Conservation (phyloP, 805 yeast genomes). For the Starmerella geochares region DNA sequence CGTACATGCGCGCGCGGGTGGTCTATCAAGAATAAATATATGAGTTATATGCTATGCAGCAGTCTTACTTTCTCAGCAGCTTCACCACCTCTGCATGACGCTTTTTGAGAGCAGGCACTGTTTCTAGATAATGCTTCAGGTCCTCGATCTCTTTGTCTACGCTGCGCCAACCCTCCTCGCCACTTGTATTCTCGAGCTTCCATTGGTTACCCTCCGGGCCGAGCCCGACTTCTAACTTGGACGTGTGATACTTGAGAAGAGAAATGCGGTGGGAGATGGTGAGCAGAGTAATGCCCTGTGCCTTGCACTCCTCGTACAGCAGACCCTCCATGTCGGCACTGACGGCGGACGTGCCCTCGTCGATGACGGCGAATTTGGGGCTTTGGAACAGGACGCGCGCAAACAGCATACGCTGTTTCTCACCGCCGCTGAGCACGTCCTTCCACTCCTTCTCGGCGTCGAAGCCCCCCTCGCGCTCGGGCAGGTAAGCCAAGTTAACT, state of each 20-base stretch:
- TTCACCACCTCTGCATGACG: slow-evolving; percentile 51
- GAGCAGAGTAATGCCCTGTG: slow-evolving; percentile 61
- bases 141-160: slow-evolving; percentile 68
- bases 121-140: slow-evolving; percentile 49
- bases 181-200: slow-evolving; percentile 54
- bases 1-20: too few relatives aligned
- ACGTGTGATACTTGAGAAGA: slow-evolving; percentile 74
- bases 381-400: slow-evolving; percentile 73
- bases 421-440: slow-evolving; percentile 93
- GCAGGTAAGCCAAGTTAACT: slow-evolving; percentile 71
- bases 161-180: slow-evolving; percentile 54
- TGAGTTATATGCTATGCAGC: too few relatives aligned
- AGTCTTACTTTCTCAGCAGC: neutral
- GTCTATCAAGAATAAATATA: neutral
- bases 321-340: slow-evolving; percentile 82
- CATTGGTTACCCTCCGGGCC: slow-evolving; percentile 40
- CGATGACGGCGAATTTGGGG: slow-evolving; percentile 73
- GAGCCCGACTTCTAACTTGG: slow-evolving; percentile 56
- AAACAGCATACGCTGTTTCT: slow-evolving; percentile 79
- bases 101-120: slow-evolving; percentile 48
- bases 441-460: slow-evolving; percentile 59
- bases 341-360: slow-evolving; percentile 91
- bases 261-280: slow-evolving; percentile 79
- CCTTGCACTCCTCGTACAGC: slow-evolving; percentile 63
- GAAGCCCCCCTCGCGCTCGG: slow-evolving; percentile 52